Evolutionary conservation across 441 rosid species (phyloP), one percentile per base, ranked within the genome.

Genomic region (Populus hybrid): DNA sequence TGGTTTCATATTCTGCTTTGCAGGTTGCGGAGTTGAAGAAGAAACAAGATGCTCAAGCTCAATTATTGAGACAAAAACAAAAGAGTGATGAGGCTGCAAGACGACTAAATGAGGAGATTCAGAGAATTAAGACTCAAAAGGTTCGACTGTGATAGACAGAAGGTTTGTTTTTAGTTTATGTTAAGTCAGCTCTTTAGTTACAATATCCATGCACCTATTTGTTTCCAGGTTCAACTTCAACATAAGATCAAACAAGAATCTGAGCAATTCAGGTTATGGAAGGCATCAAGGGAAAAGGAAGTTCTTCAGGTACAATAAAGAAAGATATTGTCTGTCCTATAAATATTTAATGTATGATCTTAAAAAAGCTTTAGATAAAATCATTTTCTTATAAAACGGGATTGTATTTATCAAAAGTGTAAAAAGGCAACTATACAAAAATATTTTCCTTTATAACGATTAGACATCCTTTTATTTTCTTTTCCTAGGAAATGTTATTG

Each of bases 201-300:
- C 54, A 42, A 11, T 42, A 38, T 57, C 23, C 70, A 79, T 79
- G 79, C 64, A 78, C 79, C 73, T 42, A 10, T 74, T 38, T 32
- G 72, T 28, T 81, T 72, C 54, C 82, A 93, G 99, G 99, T 92
- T 84, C 98, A 94, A 86, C 74, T 96, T 74, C 98, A 94, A 79
- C 96, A 96, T 59, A 94, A 94, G 88, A 96, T 96, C 82, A 94
- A 96, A 89, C 99, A 96, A 80, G 99, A 96, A 84, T 93, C 96
- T 63, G 99, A 96, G 86, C 97, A 91, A 78, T 93, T 93, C 71
- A 89, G 99, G 82, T 81, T 85, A 79, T 96, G 98, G 98, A 96
- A 96, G 85, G 92, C 91, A 77, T 85, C 94, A 23, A 88, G 96
- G 81, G 99, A 96, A 85, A 96, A 93, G 76, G 99, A 96, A 87